Conservation (phyloP, 768 basidiomycete genomes). For the Steccherinum ochraceum region DNA sequence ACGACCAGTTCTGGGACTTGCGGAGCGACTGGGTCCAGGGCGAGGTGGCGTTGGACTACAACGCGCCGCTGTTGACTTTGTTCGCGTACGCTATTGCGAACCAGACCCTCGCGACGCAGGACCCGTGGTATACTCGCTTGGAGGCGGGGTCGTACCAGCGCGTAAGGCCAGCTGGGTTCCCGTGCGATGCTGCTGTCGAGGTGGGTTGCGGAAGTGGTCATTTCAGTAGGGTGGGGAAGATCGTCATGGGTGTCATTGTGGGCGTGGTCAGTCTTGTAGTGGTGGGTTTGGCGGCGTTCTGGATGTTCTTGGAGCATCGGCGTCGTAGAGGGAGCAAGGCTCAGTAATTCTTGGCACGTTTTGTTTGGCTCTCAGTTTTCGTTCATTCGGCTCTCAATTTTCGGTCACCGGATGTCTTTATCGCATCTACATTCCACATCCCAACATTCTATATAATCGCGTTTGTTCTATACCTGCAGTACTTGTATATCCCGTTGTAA, state of each 20-base stretch:
- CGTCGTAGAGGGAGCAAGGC: neutral
- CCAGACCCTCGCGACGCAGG: slow-evolving; percentile 37
- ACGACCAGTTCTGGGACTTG: slow-evolving; percentile 77
- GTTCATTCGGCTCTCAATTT: too few species aligned
- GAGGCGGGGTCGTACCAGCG: slow-evolving; percentile 60
- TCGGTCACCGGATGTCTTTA: too few species aligned
- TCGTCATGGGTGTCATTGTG: slow-evolving; percentile 66
- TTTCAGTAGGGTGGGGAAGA: slow-evolving; percentile 54
- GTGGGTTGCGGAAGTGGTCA: slow-evolving; percentile 38
- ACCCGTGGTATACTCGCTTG: slow-evolving; percentile 75
- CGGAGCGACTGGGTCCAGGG: slow-evolving; percentile 87
- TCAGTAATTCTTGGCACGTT: too few species aligned
- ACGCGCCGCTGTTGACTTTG: slow-evolving; percentile 83
- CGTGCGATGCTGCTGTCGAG: slow-evolving; percentile 70
- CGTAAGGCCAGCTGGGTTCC: slow-evolving; percentile 57
- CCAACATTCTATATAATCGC: too few species aligned
- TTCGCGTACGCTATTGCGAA: slow-evolving; percentile 72
- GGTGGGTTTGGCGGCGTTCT: slow-evolving; percentile 32
- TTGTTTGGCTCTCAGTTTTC: neutral
- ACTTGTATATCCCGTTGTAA: too few species aligned
- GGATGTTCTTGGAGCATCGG: slow-evolving; percentile 8
- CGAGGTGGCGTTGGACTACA: slow-evolving; percentile 87
- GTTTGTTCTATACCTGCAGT: too few species aligned
- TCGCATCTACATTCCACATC: too few species aligned
- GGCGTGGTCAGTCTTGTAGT: slow-evolving; percentile 56